Evolutionary conservation across 768 basidiomycete species (phyloP).

Genomic region (Phanerodontia chrysosporium): DNA sequence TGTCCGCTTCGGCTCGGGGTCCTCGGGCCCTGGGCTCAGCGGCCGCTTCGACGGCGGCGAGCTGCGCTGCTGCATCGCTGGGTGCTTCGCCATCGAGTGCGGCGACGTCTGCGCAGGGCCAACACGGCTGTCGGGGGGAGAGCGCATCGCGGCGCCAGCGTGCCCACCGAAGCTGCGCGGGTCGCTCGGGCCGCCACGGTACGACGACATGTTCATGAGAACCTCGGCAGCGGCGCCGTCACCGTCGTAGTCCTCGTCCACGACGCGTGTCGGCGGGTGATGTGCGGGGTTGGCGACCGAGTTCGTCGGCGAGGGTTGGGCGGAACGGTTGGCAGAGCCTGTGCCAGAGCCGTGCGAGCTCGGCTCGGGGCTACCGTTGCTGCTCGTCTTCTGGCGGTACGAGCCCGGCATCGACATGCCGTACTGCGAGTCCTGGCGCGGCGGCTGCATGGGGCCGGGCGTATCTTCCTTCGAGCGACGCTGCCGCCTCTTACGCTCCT

Average conservation of each 20-base stretch:
- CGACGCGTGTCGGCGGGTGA: slow-evolving; percentile 56
- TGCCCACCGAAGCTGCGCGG: slow-evolving; percentile 14
- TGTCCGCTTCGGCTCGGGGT: slow-evolving; percentile 59
- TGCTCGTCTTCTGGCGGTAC: no score
- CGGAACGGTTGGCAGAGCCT: slow-evolving; percentile 46
- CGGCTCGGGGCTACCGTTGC: slow-evolving; percentile 34
- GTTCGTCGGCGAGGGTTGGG: slow-evolving; percentile 70
- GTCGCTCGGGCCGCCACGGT: slow-evolving; percentile 20
- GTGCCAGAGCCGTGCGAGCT: slow-evolving; percentile 55
- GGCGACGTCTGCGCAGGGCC: slow-evolving; percentile 15
- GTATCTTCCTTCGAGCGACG: slow-evolving; percentile 36
- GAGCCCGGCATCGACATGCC: background rate
- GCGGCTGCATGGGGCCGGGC: slow-evolving; percentile 13
- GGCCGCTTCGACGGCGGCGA: slow-evolving; percentile 64
- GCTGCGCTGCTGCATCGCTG: slow-evolving; percentile 64
- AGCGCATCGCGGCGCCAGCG: slow-evolving; percentile 8
- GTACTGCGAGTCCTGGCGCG: slow-evolving; percentile 19
- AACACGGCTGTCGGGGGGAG: slow-evolving; percentile 10
- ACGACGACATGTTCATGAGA: slow-evolving; percentile 57
- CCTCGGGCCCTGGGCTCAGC: slow-evolving; percentile 63
- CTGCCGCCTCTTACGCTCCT: slow-evolving; percentile 51
- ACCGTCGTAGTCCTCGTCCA: slow-evolving; percentile 95
- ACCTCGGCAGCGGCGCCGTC: slow-evolving; percentile 68
- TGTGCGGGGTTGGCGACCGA: slow-evolving; percentile 54
- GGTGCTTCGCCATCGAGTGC: slow-evolving; percentile 15